Base-by-base conservation (phyloP, 2,329 filamentous ascomycete genomes). In the Epichloe typhina region DNA sequence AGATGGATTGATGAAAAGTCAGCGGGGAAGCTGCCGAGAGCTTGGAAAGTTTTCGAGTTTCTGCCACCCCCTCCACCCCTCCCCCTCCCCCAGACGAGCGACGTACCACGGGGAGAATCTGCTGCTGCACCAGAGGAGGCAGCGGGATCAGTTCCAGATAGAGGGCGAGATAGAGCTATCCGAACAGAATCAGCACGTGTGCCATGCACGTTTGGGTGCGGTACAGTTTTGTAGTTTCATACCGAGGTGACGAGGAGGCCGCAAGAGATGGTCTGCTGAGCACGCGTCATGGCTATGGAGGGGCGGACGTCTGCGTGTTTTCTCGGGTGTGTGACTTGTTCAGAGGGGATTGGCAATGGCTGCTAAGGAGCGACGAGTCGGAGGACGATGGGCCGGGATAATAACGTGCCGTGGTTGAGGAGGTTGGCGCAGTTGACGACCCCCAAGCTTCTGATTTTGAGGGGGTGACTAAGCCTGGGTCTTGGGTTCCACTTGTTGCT, bases 221-320 rank as follows among this genome's bases (percentile, higher is more conserved):
- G 15, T 31, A 9, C 26, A 31, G 26, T 31, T 31, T 31, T 31
- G 15, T n/a, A 8, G 9, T 1, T 15, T 44, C 26, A 61, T 83
- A 96, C 90, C 38, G 90, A 95, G 61, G 87, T 88, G 69, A 93
- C 79, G 60, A 96, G 78, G 62, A 96, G 82, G 63, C 82, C 84
- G 63, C 95, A 77, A 55, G 89, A 95, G 65, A 96, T 83, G 57
- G 88, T 91, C 70, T 97, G 90, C 68, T 88, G 84, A 21, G 93
- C 93, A 70, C 90, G 88, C 59, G 93, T 95, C 93, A 97, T 97
- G 57, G 58, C 83, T 71, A 59, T 53, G 9, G n/a, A 8, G 23
- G 23, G 23, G 23, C 23, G 2, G 2, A 26, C 23, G 23, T 26
- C 23, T 26, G 7, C 6, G 23, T 26, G 23, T 26, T 7, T 26